These are phyloP conservation scores for Hypoxylon intermedium DNA, from an alignment of 495 filamentous ascomycete genomes.

Conservation along the genomic window DNA sequence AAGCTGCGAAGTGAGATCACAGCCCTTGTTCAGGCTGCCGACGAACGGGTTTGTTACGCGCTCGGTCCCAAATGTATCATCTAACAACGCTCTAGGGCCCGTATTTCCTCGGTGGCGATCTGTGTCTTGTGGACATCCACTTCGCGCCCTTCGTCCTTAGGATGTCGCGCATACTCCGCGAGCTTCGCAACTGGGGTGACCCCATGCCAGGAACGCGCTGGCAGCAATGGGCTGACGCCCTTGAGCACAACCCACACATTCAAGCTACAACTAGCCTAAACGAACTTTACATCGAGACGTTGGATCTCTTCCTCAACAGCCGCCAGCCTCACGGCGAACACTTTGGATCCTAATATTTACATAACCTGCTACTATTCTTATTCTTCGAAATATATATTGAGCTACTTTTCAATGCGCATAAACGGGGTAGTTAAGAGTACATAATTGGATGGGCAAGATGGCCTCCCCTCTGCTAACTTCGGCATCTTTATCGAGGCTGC, in stretches of 20 bases:
- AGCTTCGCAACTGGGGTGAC: constrained; percentile 82
- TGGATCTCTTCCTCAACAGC: constrained; percentile 63
- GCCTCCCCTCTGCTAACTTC: constrained; percentile 1
- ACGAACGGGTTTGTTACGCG: constrained; percentile 38
- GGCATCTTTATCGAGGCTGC: constrained; percentile 33
- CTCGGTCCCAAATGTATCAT: background rate
- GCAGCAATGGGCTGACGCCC: constrained; percentile 79
- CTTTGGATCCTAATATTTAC: constrained; percentile 17
- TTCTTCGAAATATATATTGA: constrained; percentile 40
- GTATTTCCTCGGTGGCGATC: constrained; percentile 75
- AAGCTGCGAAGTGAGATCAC: constrained; percentile 73
- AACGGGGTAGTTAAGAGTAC: constrained; percentile 45
- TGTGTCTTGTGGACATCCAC: constrained; percentile 85
- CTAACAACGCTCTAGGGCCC: constrained; percentile 63
- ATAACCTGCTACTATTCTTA: background rate
- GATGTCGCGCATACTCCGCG: constrained; percentile 73
- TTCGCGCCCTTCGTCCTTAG: constrained; percentile 89
- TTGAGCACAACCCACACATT: constrained; percentile 77
- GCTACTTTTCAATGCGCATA: constrained; percentile 54
- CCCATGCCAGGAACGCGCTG: constrained; percentile 73
- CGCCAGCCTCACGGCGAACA: constrained; percentile 32
- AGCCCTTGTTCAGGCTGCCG: constrained; percentile 74
- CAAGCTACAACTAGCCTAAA: constrained; percentile 78
- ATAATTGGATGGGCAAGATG: constrained; percentile 20
- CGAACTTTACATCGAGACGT: constrained; percentile 76